A percentile compares a stretch with the other conserved stretches of the same genome.
Conservation (phyloP, 805 yeast species). For the Isabelozyma rhagii region DNA sequence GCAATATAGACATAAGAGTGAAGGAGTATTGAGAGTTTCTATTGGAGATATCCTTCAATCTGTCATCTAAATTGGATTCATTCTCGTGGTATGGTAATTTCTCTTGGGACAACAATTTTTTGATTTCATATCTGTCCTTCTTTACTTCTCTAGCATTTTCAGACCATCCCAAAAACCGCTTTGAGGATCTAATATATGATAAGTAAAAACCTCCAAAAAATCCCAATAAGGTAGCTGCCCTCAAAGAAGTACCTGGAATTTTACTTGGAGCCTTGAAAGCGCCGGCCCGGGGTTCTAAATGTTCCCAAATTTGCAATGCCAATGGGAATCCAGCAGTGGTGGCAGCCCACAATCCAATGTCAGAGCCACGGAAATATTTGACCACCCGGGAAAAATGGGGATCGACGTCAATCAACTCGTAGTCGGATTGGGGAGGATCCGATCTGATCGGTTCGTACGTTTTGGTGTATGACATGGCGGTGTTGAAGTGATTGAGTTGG, state of each 20-base stretch:
- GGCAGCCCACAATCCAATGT: slow-evolving; percentile 50
- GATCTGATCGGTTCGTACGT: slow-evolving; percentile 40
- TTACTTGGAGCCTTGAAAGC: slow-evolving; percentile 44
- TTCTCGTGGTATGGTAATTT: slow-evolving; percentile 67
- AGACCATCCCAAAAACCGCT: slow-evolving; percentile 73
- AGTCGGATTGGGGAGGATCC: slow-evolving; percentile 34
- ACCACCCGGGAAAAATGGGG: slow-evolving; percentile 75
- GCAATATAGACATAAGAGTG: slow-evolving; percentile 56
- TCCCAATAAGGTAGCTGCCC: slow-evolving; percentile 64
- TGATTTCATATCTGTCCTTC: slow-evolving; percentile 72
- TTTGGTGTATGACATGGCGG: slow-evolving; percentile 37
- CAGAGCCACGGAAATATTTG: slow-evolving; percentile 66
- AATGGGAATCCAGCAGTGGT: slow-evolving; percentile 41
- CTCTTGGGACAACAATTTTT: slow-evolving; percentile 61
- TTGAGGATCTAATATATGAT: slow-evolving; percentile 64
- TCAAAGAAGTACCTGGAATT: slow-evolving; percentile 53
- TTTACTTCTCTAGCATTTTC: slow-evolving; percentile 71
- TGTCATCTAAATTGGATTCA: slow-evolving; percentile 50
- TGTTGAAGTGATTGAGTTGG: not conserved
- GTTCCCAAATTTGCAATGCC: slow-evolving; percentile 40
- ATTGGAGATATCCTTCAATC: slow-evolving; percentile 71
- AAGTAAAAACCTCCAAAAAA: slow-evolving; percentile 68
- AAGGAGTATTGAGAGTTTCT: slow-evolving; percentile 75
- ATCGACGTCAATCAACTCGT: slow-evolving; percentile 66
- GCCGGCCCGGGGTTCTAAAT: slow-evolving; percentile 40